Base-by-base conservation (phyloP, 371 early-diverging fungal species). In the Mortierella sp. region DNA sequence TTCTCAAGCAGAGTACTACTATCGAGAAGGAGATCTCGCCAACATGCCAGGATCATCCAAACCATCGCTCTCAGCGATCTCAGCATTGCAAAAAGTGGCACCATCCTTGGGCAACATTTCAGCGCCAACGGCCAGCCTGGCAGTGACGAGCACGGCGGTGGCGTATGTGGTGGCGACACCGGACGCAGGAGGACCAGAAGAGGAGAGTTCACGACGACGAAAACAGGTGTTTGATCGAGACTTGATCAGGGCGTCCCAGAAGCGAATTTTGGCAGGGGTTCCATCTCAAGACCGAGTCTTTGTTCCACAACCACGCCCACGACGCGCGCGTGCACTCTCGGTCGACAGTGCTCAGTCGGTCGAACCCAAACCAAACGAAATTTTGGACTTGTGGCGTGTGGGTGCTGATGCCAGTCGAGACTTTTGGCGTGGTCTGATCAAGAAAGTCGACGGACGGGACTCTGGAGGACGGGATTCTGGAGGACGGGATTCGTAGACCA, bases 351-450 rank as follows among this genome's bases (percentile, higher is more conserved):
- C 62, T 0, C 69, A 76, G 55, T 69, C 68, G 2, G 50, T 58
- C 22, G 70, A 69, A 28, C 45, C 69, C 31, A 64, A 65, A 34
- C 47, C 51, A 17, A 69, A 53, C 13, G 77, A 76, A 55, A 58
- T 69, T 24, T 54, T 65, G 62, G 77, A 76, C 22, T 19, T 76
- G 47, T 69, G 69, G 70, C 64, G 77, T 6, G 77, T 57, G 17
- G 70, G 77, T 1, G 77, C 77, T 3, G 77, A 70, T 17, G 77
- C 69, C 50, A 76, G 34, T 34, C 69, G 76, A 7, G 76, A 76
- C 22, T 43, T 76, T 19, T 76, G 77, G 77, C 24, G 69, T 13
- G 77, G 70, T 8, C 27, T 76, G 17, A 76, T 69, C 47, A 69
- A 69, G 55, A 76, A 76, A 48, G 70, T 76, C 4, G 77, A 76